Conservation (phyloP, 441 rosid genomes). For the Capsella rubella region DNA sequence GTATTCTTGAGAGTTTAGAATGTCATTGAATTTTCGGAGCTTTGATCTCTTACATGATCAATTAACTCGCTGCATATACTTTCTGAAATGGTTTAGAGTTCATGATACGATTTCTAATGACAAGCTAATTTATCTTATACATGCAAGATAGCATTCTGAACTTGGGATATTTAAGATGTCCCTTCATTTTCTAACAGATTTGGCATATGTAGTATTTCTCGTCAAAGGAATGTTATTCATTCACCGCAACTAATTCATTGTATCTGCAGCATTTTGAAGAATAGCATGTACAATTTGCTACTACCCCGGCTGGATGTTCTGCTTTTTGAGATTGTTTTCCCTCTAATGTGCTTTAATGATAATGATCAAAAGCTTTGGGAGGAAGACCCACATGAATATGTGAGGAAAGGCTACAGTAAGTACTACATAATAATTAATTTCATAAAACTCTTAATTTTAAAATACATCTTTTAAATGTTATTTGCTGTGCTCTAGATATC, state of each 20-base stretch:
- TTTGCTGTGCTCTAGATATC: constrained; percentile 57
- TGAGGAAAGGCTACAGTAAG: constrained; percentile 99
- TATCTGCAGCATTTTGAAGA: constrained; percentile 82
- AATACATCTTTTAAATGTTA: constrained; percentile 18
- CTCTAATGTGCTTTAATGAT: constrained; percentile 97
- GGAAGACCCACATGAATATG: constrained; percentile 99
- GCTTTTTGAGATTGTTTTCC: constrained; percentile 96
- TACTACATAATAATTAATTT: constrained; percentile 15
- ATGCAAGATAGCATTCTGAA: constrained; percentile 10
- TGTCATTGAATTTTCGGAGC: not conserved
- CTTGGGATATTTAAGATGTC: constrained; percentile 3
- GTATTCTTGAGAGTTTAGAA: constrained; percentile 8
- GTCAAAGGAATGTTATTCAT: constrained; percentile 1
- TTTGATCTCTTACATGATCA: not conserved
- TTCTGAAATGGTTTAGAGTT: constrained; percentile 17
- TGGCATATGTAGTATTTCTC: not conserved
- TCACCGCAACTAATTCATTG: constrained; percentile 14
- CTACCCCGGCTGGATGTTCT: constrained; percentile 91
- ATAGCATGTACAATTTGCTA: constrained; percentile 80
- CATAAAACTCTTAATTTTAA: not conserved
- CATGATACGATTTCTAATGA: not conserved
- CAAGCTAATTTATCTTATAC: constrained; percentile 19
- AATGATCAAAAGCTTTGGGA: constrained; percentile 99
- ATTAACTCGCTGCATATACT: constrained; percentile 7
- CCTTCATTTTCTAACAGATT: constrained; percentile 2